phyloP scores from a whole-genome alignment of 2,329 filamentous ascomycete genomes.

The Beauveria sp. region DNA sequence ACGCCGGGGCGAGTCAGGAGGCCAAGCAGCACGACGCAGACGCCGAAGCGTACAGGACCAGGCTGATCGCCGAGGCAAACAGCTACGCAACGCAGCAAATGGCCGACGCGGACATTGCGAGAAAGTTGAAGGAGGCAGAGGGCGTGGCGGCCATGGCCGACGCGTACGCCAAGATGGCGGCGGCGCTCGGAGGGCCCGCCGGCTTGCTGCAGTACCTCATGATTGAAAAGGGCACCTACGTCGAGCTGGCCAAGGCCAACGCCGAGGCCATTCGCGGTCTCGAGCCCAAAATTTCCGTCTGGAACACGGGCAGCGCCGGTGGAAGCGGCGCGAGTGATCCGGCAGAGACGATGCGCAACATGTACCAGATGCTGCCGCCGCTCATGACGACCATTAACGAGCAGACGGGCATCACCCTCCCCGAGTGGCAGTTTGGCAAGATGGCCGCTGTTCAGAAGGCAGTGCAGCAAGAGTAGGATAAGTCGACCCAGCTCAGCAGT shows the following conservation, averaged over 20 bases:
- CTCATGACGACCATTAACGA: conserved; percentile 79
- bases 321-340: conserved; percentile 44
- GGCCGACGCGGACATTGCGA: conserved; percentile 52
- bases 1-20: too few relatives aligned
- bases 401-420: conserved; percentile 76
- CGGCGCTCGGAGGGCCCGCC: conserved; percentile 69
- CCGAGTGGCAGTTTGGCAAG: conserved; percentile 63
- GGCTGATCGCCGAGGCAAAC: conserved; percentile 36
- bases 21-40: too few relatives aligned
- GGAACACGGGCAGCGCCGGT: conserved; percentile 63
- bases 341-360: conserved; percentile 53
- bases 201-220: conserved; percentile 80
- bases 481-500: conserved; percentile 7
- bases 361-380: conserved; percentile 79
- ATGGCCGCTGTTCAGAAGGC: conserved; percentile 29
- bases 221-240: conserved; percentile 75
- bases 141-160: conserved; percentile 70
- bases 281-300: conserved; percentile 83
- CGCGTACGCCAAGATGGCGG: conserved; percentile 65
- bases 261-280: conserved; percentile 67
- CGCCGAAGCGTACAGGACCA: conserved; percentile 36
- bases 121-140: conserved; percentile 66
- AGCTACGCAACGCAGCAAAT: conserved; percentile 34
- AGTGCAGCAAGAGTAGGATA: conserved; percentile 16
- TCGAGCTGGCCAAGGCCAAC: conserved; percentile 71